A percentile compares a stretch with the other conserved stretches of the same genome.
phyloP scores from a whole-genome alignment of 176 grass and related monocot genomes.

The Eleusine coracana region DNA sequence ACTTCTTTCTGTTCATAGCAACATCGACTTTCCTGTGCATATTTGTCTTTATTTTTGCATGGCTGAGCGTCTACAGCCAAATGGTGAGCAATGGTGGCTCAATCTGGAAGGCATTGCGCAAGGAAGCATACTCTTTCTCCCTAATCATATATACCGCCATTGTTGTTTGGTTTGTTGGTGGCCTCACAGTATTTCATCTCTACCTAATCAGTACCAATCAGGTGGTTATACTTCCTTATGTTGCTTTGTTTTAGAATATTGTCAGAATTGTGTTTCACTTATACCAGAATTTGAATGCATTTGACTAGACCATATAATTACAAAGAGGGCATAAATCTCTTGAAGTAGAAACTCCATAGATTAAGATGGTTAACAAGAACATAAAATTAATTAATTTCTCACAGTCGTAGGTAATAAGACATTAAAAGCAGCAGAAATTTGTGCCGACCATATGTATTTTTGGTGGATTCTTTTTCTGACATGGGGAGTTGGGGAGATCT shows the following conservation, averaged over 20 bases:
- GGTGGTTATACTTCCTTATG: conserved; percentile 33
- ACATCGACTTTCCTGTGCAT: conserved; percentile 70
- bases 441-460: not conserved
- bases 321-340: not conserved
- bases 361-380: not conserved
- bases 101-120: conserved; percentile 47
- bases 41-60: conserved; percentile 57
- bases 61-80: conserved; percentile 50
- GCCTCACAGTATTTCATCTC: conserved; percentile 69
- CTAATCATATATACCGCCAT: conserved; percentile 74
- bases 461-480: not conserved
- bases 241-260: conserved; percentile 2
- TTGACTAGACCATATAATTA: conserved; percentile 9
- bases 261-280: not conserved
- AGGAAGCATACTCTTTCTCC: conserved; percentile 55
- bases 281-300: not conserved
- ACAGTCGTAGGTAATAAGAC: not conserved
- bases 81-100: conserved; percentile 33
- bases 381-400: conserved; percentile 2
- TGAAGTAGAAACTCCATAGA: conserved; percentile 23
- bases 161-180: conserved; percentile 70
- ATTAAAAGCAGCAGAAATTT: conserved; percentile 6
- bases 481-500: not conserved
- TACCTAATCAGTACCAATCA: conserved; percentile 79
- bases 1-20: conserved; percentile 66